Percentiles rank a stretch among this genome's conserved stretches.
Evolutionary conservation across 306 rosid genomes (phyloP).

Genomic region (Dryas alaskensis): DNA sequence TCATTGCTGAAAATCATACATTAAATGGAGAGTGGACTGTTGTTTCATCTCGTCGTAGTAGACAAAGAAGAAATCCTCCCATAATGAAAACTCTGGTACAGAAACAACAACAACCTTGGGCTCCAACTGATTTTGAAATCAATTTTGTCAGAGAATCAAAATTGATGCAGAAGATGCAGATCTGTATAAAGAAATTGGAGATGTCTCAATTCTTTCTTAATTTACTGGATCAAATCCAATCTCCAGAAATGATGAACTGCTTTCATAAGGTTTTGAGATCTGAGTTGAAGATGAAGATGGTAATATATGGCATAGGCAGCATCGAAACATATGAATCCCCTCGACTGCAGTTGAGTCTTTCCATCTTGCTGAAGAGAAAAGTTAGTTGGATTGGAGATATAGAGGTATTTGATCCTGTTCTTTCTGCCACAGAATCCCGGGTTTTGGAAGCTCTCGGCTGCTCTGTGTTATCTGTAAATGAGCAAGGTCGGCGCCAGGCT

Average conservation of each 20-base stretch:
- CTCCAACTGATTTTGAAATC: constrained; percentile 51
- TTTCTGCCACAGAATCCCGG: constrained; percentile 54
- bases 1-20: constrained; percentile 15
- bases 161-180: constrained; percentile 56
- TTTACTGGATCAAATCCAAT: constrained; percentile 46
- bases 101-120: constrained; percentile 33
- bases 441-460: constrained; percentile 62
- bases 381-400: constrained; percentile 61
- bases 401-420: constrained; percentile 84
- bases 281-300: constrained; percentile 58
- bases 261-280: constrained; percentile 46
- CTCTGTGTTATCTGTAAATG: constrained; percentile 58
- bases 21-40: constrained; percentile 63
- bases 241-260: constrained; percentile 33
- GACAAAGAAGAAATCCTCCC: constrained; percentile 33
- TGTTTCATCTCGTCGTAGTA: constrained; percentile 64
- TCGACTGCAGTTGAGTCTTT: constrained; percentile 30
- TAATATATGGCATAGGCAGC: constrained; percentile 84
- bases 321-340: constrained; percentile 63
- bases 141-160: constrained; percentile 43
- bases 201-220: constrained; percentile 52
- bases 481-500: constrained; percentile 66
- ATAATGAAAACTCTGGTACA: constrained; percentile 30
- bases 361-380: constrained; percentile 35
- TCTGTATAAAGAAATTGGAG: constrained; percentile 44